Evolutionary conservation across 2,329 filamentous ascomycete genomes (phyloP).

Genomic region (Neonectria neomacrospora): DNA sequence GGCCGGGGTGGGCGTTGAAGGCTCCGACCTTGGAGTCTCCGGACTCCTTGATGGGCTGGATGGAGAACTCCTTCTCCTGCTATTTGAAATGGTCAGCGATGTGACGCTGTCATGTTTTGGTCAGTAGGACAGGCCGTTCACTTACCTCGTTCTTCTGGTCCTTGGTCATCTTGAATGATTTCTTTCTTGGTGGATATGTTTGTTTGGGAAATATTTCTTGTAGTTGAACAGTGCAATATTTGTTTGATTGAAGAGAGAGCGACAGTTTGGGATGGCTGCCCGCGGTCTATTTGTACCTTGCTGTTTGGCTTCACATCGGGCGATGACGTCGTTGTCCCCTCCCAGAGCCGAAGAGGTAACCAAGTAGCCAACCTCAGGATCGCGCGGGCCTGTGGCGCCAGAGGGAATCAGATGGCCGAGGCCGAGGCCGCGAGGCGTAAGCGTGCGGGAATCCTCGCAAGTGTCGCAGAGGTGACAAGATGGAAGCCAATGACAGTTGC

Average conservation of each 20-base stretch:
- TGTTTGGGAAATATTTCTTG: conserved; percentile 15
- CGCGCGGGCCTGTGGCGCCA: conserved; percentile 33
- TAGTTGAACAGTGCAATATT: conserved; percentile 3
- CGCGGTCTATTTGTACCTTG: conserved; percentile 40
- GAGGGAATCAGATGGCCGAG: conserved; percentile 13
- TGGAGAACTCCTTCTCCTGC: conserved; percentile 58
- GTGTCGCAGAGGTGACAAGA: conserved; percentile 4
- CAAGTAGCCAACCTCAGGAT: conserved; percentile 36
- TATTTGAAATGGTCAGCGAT: conserved; percentile 34
- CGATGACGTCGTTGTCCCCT: conserved; percentile 43
- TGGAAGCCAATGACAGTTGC: conserved; percentile 2
- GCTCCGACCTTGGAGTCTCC: conserved; percentile 60
- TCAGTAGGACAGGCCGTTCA: not conserved
- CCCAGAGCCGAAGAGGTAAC: conserved; percentile 20
- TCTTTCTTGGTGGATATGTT: conserved; percentile 17
- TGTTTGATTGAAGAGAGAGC: conserved; percentile 13
- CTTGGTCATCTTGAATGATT: conserved; percentile 44
- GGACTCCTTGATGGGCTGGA: conserved; percentile 58
- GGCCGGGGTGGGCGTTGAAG: conserved; percentile 67
- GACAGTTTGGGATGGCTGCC: conserved; percentile 16
- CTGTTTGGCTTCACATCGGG: conserved; percentile 14
- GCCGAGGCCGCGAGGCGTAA: conserved; percentile 4
- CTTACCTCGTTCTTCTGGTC: conserved; percentile 48
- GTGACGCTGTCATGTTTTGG: not conserved
- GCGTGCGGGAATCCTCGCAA: conserved; percentile 9